Percentiles rank a stretch among this genome's conserved stretches.
Evolutionary conservation across 768 basidiomycete genomes (phyloP).

Genomic region (Antrodiella citrinella): DNA sequence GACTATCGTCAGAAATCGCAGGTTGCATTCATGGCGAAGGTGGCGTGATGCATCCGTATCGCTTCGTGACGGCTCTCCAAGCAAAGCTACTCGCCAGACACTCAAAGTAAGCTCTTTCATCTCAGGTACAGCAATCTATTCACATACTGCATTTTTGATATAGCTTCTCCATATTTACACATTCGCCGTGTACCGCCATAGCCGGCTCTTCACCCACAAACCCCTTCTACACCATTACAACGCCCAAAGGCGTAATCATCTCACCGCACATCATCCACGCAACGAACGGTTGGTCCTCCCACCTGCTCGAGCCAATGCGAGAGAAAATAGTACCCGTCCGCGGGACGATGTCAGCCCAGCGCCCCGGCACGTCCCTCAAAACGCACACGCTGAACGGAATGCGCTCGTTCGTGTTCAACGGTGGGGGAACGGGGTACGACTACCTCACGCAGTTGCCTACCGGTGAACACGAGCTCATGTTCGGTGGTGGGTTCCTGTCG

Average conservation of each 20-base stretch:
- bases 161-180: conserved; percentile 53
- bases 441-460: conserved; percentile 59
- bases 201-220: conserved; percentile 18
- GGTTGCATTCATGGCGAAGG: conserved; percentile 49
- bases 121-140: neutral
- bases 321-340: conserved; percentile 54
- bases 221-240: conserved; percentile 44
- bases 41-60: conserved; percentile 65
- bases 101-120: conserved; percentile 35
- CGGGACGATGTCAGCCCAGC: conserved; percentile 59
- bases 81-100: conserved; percentile 43
- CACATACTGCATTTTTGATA: no score
- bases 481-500: conserved; percentile 51
- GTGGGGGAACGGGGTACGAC: conserved; percentile 40
- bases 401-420: conserved; percentile 55
- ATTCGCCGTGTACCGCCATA: conserved; percentile 55
- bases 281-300: conserved; percentile 77
- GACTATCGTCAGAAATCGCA: conserved; percentile 34
- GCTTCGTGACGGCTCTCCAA: conserved; percentile 54
- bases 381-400: conserved; percentile 24
- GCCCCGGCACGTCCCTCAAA: conserved; percentile 34
- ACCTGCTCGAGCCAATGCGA: conserved; percentile 57
- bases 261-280: conserved; percentile 70
- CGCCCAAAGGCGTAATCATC: conserved; percentile 48
- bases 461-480: conserved; percentile 46